phyloP scores from a whole-genome alignment of 148 eudicot genomes.

The Bassia scoparia region DNA sequence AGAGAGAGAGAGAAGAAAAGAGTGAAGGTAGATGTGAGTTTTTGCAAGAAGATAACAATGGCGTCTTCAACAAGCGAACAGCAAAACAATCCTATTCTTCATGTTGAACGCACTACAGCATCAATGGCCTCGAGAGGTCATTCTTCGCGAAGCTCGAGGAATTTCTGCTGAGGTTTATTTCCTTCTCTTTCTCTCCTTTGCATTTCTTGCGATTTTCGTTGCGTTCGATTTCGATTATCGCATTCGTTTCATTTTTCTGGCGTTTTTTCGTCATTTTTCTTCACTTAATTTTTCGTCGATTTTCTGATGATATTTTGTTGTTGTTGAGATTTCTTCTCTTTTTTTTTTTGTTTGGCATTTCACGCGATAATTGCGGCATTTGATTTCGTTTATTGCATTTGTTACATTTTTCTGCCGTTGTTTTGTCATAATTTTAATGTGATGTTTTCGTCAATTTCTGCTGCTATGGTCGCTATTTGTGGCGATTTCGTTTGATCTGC shows the following conservation, averaged over 20 bases:
- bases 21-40: conserved; percentile 22
- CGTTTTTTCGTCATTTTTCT: background rate
- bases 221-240: conserved; percentile 6
- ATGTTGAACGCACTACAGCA: conserved; percentile 46
- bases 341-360: background rate
- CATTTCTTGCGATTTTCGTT: background rate
- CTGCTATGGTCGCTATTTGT: background rate
- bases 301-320: too few relatives aligned
- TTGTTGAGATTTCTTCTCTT: conserved; percentile 55
- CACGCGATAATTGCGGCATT: conserved; percentile 2
- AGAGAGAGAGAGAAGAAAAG: conserved; percentile 6
- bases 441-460: conserved; percentile 1
- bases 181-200: background rate
- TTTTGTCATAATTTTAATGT: background rate
- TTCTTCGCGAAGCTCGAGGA: conserved; percentile 72
- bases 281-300: too few relatives aligned
- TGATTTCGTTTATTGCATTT: background rate
- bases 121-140: conserved; percentile 75
- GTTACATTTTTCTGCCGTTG: conserved; percentile 2
- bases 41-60: conserved; percentile 31
- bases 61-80: conserved; percentile 51
- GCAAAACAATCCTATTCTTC: conserved; percentile 18
- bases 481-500: background rate
- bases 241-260: background rate
- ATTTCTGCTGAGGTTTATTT: conserved; percentile 67